These are phyloP conservation scores for Erysimum cheiri DNA, from an alignment of 441 rosid genomes.

Conservation along the genomic window DNA sequence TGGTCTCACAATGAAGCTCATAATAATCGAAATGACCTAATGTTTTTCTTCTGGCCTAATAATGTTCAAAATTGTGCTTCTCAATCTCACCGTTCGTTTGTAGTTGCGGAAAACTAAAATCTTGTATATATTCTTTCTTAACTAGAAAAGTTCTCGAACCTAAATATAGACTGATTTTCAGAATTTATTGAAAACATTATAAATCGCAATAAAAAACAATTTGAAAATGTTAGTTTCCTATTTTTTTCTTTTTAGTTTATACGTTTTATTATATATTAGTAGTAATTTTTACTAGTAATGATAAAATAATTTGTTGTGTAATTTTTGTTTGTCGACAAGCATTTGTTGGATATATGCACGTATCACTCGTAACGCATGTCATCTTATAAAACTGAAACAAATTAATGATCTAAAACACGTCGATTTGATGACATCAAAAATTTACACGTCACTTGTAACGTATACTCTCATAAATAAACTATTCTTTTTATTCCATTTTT, in stretches of 20 bases:
- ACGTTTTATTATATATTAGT: neutral
- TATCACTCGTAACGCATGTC: constrained; percentile 38
- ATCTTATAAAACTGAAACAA: constrained; percentile 7
- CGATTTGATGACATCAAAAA: constrained; percentile 26
- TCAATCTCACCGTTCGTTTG: no score
- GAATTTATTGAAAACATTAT: no score
- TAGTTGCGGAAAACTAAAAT: no score
- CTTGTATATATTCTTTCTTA: no score
- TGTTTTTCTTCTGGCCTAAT: neutral
- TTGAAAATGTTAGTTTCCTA: no score
- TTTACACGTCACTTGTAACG: constrained; percentile 29
- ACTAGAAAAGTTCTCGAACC: no score
- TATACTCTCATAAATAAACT: no score
- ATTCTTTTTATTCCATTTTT: no score
- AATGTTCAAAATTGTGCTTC: neutral
- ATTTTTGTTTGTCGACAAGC: neutral
- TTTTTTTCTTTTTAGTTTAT: neutral
- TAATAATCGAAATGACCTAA: neutral
- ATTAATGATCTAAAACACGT: constrained; percentile 30
- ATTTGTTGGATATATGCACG: constrained; percentile 7
- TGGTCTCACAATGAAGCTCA: neutral
- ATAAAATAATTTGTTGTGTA: neutral
- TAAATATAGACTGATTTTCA: no score
- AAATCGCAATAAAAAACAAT: no score
- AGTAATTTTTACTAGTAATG: neutral